These are phyloP conservation scores for Quillaja saponaria DNA, from an alignment of 306 rosid species.

Conservation along the genomic window DNA sequence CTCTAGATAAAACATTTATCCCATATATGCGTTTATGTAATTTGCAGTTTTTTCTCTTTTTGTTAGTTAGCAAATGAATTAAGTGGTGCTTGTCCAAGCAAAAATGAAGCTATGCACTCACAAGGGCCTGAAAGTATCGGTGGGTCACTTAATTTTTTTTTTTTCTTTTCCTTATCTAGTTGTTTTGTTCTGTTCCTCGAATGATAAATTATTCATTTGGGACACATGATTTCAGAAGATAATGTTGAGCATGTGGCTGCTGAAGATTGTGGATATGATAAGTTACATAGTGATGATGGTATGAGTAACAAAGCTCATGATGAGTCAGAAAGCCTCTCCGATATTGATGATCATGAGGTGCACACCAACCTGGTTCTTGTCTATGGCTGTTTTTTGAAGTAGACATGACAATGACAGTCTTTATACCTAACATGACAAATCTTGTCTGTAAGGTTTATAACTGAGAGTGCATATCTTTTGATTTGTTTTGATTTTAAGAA, in stretches of 20 bases:
- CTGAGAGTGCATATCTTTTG: no score
- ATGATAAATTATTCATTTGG: slow-evolving; percentile 21
- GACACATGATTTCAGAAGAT: slow-evolving; percentile 28
- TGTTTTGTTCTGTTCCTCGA: slow-evolving; percentile 2
- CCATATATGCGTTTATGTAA: no score
- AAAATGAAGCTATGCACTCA: slow-evolving; percentile 26
- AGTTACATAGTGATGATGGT: slow-evolving; percentile 33
- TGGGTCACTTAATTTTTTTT: slow-evolving; percentile 20
- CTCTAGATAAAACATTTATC: no score
- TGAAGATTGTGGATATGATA: slow-evolving; percentile 28
- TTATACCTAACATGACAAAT: no score
- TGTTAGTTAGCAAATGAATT: slow-evolving; percentile 34
- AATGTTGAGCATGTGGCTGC: slow-evolving; percentile 11
- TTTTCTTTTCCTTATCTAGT: neutral
- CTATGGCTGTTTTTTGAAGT: no score
- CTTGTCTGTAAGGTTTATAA: no score
- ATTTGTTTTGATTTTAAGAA: no score
- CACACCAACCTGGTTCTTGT: neutral
- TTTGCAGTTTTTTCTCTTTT: slow-evolving; percentile 23
- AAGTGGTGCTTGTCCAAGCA: slow-evolving; percentile 19
- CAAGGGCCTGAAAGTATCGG: slow-evolving; percentile 28
- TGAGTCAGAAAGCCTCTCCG: slow-evolving; percentile 62
- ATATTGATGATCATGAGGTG: slow-evolving; percentile 65
- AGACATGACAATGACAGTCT: no score
- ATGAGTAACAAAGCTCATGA: slow-evolving; percentile 22